phyloP scores from a whole-genome alignment of 441 rosid species.

The Dalechampia spathulata region DNA sequence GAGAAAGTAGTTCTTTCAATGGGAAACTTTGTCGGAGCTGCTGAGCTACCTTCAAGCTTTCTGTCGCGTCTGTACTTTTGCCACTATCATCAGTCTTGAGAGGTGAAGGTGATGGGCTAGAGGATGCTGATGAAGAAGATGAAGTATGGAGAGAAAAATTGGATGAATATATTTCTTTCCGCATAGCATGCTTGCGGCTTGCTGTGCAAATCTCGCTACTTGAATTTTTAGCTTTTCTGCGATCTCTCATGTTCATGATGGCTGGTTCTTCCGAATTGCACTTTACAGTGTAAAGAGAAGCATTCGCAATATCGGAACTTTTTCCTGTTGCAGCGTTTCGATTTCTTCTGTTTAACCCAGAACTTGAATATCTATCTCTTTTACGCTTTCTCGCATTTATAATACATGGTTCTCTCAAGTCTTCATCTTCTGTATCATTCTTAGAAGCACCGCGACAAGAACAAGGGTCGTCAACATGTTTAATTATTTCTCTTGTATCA shows the following conservation, averaged over 20 bases:
- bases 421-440: conserved; percentile 16
- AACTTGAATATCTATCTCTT: too few relatives aligned
- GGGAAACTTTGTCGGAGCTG: too few relatives aligned
- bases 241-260: conserved; percentile 19
- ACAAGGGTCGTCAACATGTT: too few relatives aligned
- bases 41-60: conserved; percentile 39
- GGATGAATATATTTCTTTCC: conserved; percentile 1
- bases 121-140: conserved; percentile 10
- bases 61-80: conserved; percentile 14
- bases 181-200: conserved; percentile 11
- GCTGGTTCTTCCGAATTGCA: conserved; percentile 11
- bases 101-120: conserved; percentile 18
- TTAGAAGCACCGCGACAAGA: not conserved
- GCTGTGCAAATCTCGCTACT: not conserved
- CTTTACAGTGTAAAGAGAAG: too few relatives aligned
- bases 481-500: not conserved
- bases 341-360: too few relatives aligned
- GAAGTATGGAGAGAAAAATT: conserved; percentile 15
- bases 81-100: conserved; percentile 18
- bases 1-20: not conserved
- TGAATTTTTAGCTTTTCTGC: conserved; percentile 8
- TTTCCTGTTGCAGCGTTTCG: too few relatives aligned
- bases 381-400: too few relatives aligned
- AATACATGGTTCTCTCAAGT: too few relatives aligned
- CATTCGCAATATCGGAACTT: too few relatives aligned